Conservation (phyloP, 371 early-diverging fungal genomes). For the Nematocida minor region DNA sequence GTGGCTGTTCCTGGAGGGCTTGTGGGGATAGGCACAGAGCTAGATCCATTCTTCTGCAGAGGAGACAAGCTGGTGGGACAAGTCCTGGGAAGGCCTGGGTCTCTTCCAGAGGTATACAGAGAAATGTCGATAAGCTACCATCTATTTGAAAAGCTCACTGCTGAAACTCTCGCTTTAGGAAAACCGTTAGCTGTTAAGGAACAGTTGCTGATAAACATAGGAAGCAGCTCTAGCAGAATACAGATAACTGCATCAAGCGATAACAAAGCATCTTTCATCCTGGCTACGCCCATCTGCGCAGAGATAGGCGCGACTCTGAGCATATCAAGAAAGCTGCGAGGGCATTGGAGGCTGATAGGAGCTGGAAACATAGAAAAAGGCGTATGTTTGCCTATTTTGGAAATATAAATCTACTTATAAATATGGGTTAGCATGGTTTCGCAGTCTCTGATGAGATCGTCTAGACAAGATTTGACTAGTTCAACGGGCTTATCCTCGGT, state of each 20-base stretch:
- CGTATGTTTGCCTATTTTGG: conserved; percentile 16
- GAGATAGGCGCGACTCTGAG: conserved; percentile 95
- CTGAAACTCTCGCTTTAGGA: conserved; percentile 72
- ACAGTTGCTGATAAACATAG: conserved; percentile 91
- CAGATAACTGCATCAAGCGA: conserved; percentile 78
- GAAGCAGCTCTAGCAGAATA: conserved; percentile 93
- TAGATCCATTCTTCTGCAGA: conserved; percentile 95
- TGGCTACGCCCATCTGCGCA: conserved; percentile 89
- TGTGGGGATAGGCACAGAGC: conserved; percentile 95
- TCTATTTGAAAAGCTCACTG: conserved; percentile 85
- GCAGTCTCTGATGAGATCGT: conserved; percentile 18
- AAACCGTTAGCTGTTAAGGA: conserved; percentile 70
- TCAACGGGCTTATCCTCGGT: conserved; percentile 18
- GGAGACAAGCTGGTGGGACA: conserved; percentile 97
- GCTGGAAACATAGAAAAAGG: conserved; percentile 50
- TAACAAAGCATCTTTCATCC: conserved; percentile 76
- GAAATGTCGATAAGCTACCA: conserved; percentile 90
- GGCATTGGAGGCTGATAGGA: conserved; percentile 76
- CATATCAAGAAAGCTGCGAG: conserved; percentile 87
- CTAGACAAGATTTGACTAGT: conserved; percentile 7
- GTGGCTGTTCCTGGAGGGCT: conserved; percentile 99
- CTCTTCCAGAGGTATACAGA: conserved; percentile 84
- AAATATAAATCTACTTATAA: conserved; percentile 1
- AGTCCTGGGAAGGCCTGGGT: conserved; percentile 87
- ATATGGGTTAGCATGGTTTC: not conserved